Base-by-base conservation (phyloP, 2,329 filamentous ascomycete genomes). In the Claviceps sp. region DNA sequence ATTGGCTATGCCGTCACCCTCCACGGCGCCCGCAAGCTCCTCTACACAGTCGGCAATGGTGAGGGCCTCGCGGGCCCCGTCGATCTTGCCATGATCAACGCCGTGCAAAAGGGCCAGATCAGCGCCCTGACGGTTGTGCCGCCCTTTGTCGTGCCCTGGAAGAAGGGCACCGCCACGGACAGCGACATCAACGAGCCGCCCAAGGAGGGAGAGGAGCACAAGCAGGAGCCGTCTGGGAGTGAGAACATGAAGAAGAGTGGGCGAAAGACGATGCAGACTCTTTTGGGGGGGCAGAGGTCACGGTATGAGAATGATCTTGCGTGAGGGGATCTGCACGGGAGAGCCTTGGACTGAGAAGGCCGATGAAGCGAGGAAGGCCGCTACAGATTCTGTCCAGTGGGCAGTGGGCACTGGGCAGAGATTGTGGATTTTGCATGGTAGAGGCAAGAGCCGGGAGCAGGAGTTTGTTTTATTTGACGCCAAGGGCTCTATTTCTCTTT, bases 1-100 rank as follows among this genome's bases (percentile, higher is more conserved):
- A 24, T 51, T n/a, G 49, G 49, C 14, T 51, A 51, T 5, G 49
- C 49, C 20, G 20, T 51, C 14, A 47, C 49, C 16, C 43, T 40
- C 20, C 4, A 26, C 22, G 49, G 49, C 5, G 49, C 49, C 16
- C 22, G 38, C 4, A 47, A 47, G 44, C 49, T 51, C 3, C 22
- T 51, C 5, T 51, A 51, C 18, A 47, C 44, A 13, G 14, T 51
- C 6, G 49, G 49, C 20, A 51, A 47, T 7, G 36, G 43, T 20
- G n/a, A 26, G 3, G 20, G 49, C 7, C 30, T 51, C 8, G 24
- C 22, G 1, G 49, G 20, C 7, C 49, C 49, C 7, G 34, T 51
- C 36, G 49, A 51, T 20, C 44, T 47, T 14, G 49, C 49, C 44
- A 51, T 51, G 36, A 51, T 51, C 9, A 16, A 7, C 16, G 44